A percentile compares a stretch with the other conserved stretches of the same genome.
phyloP scores from a whole-genome alignment of 1,284 basidiomycete genomes.

The Butyriboletus appendiculatus region DNA sequence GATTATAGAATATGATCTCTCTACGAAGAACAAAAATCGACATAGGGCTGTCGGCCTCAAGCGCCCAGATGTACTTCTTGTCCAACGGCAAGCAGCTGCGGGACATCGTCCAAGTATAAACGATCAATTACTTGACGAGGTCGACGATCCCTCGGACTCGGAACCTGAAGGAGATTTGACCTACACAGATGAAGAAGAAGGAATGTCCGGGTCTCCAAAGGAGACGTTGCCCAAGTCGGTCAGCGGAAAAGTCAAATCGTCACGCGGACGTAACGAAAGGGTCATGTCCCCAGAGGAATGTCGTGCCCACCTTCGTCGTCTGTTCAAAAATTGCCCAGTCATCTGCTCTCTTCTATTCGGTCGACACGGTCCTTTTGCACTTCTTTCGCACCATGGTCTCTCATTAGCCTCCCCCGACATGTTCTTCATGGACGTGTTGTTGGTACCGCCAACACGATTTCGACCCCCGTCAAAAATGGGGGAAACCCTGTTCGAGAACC shows the following conservation, averaged over 20 bases:
- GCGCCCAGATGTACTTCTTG: constrained; percentile 72
- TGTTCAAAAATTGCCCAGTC: constrained; percentile 84
- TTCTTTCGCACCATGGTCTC: constrained; percentile 52
- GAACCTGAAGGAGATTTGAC: constrained; percentile 49
- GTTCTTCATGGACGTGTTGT: constrained; percentile 95
- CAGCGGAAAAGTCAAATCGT: constrained; percentile 75
- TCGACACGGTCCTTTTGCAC: constrained; percentile 85
- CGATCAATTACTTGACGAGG: constrained; percentile 48
- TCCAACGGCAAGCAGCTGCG: constrained; percentile 40
- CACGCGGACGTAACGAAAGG: constrained; percentile 82
- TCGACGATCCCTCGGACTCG: constrained; percentile 39
- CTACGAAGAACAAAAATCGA: constrained; percentile 74
- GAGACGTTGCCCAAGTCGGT: constrained; percentile 60
- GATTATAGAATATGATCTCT: constrained; percentile 91
- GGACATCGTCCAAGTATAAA: constrained; percentile 24
- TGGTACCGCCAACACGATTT: constrained; percentile 94
- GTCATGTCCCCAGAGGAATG: constrained; percentile 92
- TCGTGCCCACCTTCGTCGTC: constrained; percentile 86
- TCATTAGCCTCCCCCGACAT: constrained; percentile 85
- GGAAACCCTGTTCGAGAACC: constrained; percentile 93
- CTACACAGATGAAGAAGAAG: constrained; percentile 51
- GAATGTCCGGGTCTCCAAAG: constrained; percentile 18
- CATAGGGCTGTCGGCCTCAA: constrained; percentile 57
- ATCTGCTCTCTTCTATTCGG: constrained; percentile 91
- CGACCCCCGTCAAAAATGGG: constrained; percentile 93